Conservation (phyloP, 805 yeast species). For the Babjeviella inositovora region DNA sequence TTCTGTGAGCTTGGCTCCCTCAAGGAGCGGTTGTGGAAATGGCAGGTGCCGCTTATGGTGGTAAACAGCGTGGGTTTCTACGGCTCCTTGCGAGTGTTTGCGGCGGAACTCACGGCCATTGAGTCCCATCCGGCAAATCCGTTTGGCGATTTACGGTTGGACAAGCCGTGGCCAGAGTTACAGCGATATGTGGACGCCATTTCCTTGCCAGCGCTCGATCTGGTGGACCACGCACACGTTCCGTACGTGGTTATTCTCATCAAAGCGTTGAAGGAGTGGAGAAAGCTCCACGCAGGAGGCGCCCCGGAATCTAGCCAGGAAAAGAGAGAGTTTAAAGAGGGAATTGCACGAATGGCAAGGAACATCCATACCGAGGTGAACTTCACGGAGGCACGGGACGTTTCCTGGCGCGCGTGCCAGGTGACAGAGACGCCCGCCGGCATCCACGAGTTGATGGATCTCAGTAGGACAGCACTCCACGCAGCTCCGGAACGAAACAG, state of each 20-base stretch:
- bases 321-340: constrained; percentile 19
- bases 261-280: constrained; percentile 32
- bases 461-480: too few species aligned
- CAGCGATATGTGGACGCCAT: constrained; percentile 28
- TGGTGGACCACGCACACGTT: constrained; percentile 35
- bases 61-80: constrained; percentile 46
- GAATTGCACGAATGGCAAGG: constrained; percentile 18
- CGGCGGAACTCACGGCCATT: constrained; percentile 46
- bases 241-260: constrained; percentile 55
- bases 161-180: constrained; percentile 60
- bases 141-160: constrained; percentile 50
- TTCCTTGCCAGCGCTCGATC: constrained; percentile 27
- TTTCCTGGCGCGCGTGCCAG: constrained; percentile 23
- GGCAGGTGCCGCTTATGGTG: constrained; percentile 36
- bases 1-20: constrained; percentile 8
- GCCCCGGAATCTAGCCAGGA: constrained; percentile 19
- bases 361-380: constrained; percentile 17
- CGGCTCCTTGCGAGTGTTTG: constrained; percentile 35
- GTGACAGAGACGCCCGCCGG: constrained; percentile 13
- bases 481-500: too few species aligned
- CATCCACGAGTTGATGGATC: constrained; percentile 19
- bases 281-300: constrained; percentile 4
- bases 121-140: constrained; percentile 56
- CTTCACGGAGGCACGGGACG: constrained; percentile 32
- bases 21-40: constrained; percentile 19